These are phyloP conservation scores for Triangularia verruculosa DNA, from an alignment of 2,329 filamentous ascomycete species.

Conservation along the genomic window DNA sequence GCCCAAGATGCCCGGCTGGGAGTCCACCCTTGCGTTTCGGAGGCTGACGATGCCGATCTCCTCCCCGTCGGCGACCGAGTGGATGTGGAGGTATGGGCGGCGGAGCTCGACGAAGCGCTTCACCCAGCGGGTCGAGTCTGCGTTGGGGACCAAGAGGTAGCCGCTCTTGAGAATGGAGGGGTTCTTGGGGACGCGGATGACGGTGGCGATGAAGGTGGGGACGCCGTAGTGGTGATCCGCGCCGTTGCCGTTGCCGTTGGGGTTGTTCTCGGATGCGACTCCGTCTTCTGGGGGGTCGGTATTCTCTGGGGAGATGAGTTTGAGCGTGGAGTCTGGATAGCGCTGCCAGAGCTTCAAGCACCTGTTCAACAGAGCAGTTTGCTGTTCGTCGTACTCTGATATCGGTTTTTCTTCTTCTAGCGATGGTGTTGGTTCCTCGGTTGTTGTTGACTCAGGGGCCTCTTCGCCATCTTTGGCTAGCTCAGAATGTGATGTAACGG, in stretches of 20 bases:
- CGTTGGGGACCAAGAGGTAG: slow-evolving; percentile 81
- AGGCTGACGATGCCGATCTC: slow-evolving; percentile 88
- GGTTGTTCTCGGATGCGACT: slow-evolving; percentile 31
- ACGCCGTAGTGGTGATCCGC: slow-evolving; percentile 29
- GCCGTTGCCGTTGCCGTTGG: slow-evolving; percentile 40
- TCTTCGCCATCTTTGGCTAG: slow-evolving; percentile 33
- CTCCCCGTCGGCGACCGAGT: slow-evolving; percentile 80
- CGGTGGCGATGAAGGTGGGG: slow-evolving; percentile 70
- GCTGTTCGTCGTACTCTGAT: slow-evolving; percentile 45
- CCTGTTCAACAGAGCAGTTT: slow-evolving; percentile 49
- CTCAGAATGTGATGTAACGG: slow-evolving; percentile 13
- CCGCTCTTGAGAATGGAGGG: slow-evolving; percentile 78
- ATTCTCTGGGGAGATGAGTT: slow-evolving; percentile 57
- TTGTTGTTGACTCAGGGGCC: slow-evolving; percentile 20
- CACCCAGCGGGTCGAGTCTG: slow-evolving; percentile 79
- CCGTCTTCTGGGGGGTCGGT: slow-evolving; percentile 69
- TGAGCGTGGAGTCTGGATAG: slow-evolving; percentile 54
- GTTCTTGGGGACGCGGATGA: slow-evolving; percentile 78
- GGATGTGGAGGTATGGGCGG: slow-evolving; percentile 86
- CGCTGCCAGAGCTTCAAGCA: slow-evolving; percentile 64
- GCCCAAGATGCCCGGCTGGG: slow-evolving; percentile 81
- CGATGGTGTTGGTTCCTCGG: slow-evolving; percentile 10
- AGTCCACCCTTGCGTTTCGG: slow-evolving; percentile 85
- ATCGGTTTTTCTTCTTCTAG: slow-evolving; percentile 13
- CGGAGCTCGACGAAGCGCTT: slow-evolving; percentile 91